A percentile compares a stretch with the other conserved stretches of the same genome.
Evolutionary conservation across 2,329 filamentous ascomycete species (phyloP).

Genomic region (Taxawa tesnikishii): DNA sequence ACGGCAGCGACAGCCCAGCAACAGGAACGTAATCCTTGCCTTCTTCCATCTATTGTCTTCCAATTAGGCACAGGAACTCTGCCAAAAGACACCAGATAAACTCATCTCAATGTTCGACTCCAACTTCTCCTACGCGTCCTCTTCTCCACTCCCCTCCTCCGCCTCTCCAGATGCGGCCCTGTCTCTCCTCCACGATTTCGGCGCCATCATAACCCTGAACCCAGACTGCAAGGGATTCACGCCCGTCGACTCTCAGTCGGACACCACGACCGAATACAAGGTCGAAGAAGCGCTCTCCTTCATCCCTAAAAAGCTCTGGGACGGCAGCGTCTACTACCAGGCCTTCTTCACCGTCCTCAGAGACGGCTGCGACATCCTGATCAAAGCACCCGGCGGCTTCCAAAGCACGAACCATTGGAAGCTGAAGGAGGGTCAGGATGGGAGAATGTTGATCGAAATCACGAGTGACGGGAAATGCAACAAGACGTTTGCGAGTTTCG

Average conservation of each 20-base stretch:
- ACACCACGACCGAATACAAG: slow-evolving; percentile 13
- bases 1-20: too few relatives aligned
- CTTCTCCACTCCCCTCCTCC: slow-evolving; percentile 14
- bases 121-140: slow-evolving; percentile 17
- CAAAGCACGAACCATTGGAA: slow-evolving; percentile 20
- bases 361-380: slow-evolving; percentile 22
- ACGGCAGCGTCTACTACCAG: slow-evolving; percentile 18
- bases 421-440: slow-evolving; percentile 10
- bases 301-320: slow-evolving; percentile 21
- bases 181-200: slow-evolving; percentile 20
- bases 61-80: too few relatives aligned
- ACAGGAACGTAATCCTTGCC: too few relatives aligned
- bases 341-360: slow-evolving; percentile 16
- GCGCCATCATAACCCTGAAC: slow-evolving; percentile 16
- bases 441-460: slow-evolving; percentile 10
- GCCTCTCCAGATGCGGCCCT: slow-evolving; percentile 14
- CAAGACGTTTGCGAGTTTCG: slow-evolving; percentile 18
- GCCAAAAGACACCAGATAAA: too few relatives aligned
- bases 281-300: slow-evolving; percentile 23
- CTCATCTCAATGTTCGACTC: slow-evolving; percentile 23
- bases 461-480: slow-evolving; percentile 19
- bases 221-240: slow-evolving; percentile 19
- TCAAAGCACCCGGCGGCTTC: slow-evolving; percentile 21
- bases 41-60: too few relatives aligned
- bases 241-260: slow-evolving; percentile 6